Percentiles rank a stretch among this genome's conserved stretches.
phyloP scores from a whole-genome alignment of 2,329 filamentous ascomycete species.

The Fusarium xylarioides region DNA sequence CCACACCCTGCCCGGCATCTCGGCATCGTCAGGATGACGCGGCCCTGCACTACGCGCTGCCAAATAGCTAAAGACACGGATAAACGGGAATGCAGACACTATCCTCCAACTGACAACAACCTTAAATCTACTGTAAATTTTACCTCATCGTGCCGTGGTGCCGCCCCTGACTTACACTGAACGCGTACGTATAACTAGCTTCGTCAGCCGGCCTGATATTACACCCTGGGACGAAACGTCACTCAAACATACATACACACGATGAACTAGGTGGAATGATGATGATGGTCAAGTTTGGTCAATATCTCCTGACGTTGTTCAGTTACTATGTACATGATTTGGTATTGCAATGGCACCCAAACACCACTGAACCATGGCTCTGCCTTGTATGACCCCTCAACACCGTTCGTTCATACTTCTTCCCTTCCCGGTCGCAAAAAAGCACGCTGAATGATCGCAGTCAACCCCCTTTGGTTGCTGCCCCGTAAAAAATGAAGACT shows the following conservation, averaged over 20 bases:
- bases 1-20: constrained; percentile 28
- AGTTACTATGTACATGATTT: constrained; percentile 32
- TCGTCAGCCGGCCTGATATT: not conserved
- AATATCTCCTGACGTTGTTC: constrained; percentile 26
- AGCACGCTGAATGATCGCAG: constrained; percentile 39
- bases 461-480: constrained; percentile 30
- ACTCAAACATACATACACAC: not conserved
- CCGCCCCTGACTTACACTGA: constrained; percentile 1
- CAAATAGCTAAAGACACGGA: constrained; percentile 4
- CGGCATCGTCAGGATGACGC: constrained; percentile 38
- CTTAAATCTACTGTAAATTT: constrained; percentile 9
- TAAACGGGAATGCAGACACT: constrained; percentile 11
- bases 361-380: constrained; percentile 24
- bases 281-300: not conserved
- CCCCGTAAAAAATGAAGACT: constrained; percentile 37
- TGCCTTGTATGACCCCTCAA: constrained; percentile 13
- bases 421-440: constrained; percentile 31
- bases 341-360: constrained; percentile 14
- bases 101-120: constrained; percentile 9
- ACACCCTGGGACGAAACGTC: constrained; percentile 7
- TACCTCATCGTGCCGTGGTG: constrained; percentile 10
- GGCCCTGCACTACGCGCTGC: constrained; percentile 34
- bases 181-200: not conserved
- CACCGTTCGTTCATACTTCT: constrained; percentile 31
- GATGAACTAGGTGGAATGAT: not conserved